phyloP scores from a whole-genome alignment of 2,329 filamentous ascomycete species.

The Zymoseptoria brevis region DNA sequence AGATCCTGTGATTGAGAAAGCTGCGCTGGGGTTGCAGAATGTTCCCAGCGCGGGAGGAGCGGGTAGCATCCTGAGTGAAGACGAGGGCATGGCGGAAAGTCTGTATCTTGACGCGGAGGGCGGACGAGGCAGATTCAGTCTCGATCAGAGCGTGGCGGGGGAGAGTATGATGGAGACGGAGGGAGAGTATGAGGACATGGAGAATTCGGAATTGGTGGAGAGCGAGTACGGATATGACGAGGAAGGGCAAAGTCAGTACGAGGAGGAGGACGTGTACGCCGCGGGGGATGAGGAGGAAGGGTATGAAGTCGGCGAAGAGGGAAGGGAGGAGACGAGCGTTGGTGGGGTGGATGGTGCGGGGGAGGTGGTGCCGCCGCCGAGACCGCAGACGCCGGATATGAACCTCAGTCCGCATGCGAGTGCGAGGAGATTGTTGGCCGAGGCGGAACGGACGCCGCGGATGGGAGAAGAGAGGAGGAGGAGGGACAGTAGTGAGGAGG shows the following conservation, averaged over 20 bases:
- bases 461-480: not conserved
- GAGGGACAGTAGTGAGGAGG: not conserved
- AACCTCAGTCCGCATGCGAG: not conserved
- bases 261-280: not conserved
- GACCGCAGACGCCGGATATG: not conserved
- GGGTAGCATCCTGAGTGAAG: slow-evolving; percentile 25
- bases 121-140: slow-evolving; percentile 4
- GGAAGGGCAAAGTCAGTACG: not conserved
- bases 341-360: slow-evolving; percentile 7
- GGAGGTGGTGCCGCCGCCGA: slow-evolving; percentile 2
- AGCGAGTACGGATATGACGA: not conserved
- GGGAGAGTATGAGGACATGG: not conserved
- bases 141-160: slow-evolving; percentile 17
- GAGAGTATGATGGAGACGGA: not conserved
- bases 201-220: not conserved
- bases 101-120: slow-evolving; percentile 11
- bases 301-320: not conserved
- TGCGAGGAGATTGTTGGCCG: not conserved
- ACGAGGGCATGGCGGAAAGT: slow-evolving; percentile 21
- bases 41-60: slow-evolving; percentile 4
- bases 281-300: not conserved
- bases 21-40: slow-evolving; percentile 4
- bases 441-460: not conserved
- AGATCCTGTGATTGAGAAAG: slow-evolving; percentile 19
- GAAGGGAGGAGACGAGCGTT: slow-evolving; percentile 3